phyloP scores from a whole-genome alignment of 306 rosid species.

The Lupinus albus region DNA sequence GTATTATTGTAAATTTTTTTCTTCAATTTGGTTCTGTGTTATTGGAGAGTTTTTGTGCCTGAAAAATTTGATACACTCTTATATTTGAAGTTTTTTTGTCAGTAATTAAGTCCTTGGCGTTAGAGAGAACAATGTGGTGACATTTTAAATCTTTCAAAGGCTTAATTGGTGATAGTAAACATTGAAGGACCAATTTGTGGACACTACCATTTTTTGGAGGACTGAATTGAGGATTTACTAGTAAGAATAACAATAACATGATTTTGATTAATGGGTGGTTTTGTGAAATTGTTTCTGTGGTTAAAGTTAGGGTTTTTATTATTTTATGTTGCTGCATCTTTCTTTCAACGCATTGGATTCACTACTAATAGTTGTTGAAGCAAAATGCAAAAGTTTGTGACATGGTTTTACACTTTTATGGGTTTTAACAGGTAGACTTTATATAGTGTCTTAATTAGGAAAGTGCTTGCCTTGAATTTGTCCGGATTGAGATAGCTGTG shows the following conservation, averaged over 20 bases:
- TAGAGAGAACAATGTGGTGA: too few species aligned
- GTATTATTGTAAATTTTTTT: neutral
- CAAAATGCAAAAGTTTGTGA: neutral
- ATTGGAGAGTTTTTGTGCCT: too few species aligned
- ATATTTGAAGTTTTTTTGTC: too few species aligned
- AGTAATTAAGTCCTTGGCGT: too few species aligned
- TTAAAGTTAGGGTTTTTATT: constrained; percentile 3
- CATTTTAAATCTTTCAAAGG: too few species aligned
- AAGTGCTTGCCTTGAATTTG: constrained; percentile 2
- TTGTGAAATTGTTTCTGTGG: neutral
- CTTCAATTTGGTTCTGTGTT: too few species aligned
- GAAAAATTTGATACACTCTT: too few species aligned
- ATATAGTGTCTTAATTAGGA: neutral
- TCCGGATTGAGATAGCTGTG: neutral
- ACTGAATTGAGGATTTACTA: too few species aligned
- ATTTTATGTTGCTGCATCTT: neutral
- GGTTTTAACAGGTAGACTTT: neutral
- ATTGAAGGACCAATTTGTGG: too few species aligned
- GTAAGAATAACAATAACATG: too few species aligned
- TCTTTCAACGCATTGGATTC: neutral
- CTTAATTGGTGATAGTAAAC: too few species aligned
- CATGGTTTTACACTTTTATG: neutral
- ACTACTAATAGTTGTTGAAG: neutral
- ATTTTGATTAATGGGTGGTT: constrained; percentile 32
- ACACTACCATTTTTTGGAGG: too few species aligned